Evolutionary conservation across 148 eudicot genomes (phyloP).

Genomic region (Spergularia bocconei): DNA sequence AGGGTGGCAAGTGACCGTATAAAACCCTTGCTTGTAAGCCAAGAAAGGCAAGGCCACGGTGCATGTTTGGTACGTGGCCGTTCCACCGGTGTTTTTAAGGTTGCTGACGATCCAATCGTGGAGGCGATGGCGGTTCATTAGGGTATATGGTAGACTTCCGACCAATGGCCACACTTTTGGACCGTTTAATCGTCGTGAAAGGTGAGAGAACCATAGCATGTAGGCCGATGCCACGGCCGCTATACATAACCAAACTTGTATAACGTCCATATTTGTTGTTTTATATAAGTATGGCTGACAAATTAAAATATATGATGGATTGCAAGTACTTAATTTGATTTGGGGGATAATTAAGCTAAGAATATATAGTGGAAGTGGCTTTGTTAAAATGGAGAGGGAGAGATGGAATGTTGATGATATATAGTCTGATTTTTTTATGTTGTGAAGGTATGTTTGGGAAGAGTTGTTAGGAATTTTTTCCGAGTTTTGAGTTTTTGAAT

Average conservation of each 20-base stretch:
- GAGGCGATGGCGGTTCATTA: constrained; percentile 55
- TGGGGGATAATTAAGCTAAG: neutral
- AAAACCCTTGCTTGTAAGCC: constrained; percentile 67
- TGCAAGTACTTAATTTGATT: neutral
- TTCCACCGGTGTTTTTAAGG: constrained; percentile 52
- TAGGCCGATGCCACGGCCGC: constrained; percentile 46
- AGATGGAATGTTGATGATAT: constrained; percentile 31
- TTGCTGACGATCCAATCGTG: constrained; percentile 78
- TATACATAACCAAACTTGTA: constrained; percentile 33
- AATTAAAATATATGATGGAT: neutral
- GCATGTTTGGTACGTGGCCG: constrained; percentile 80
- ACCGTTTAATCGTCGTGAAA: constrained; percentile 44
- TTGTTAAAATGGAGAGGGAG: constrained; percentile 18
- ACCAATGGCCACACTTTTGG: constrained; percentile 67
- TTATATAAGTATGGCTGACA: neutral
- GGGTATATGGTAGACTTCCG: constrained; percentile 62
- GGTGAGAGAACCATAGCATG: constrained; percentile 62
- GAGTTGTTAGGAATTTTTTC: constrained; percentile 55
- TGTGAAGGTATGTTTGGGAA: constrained; percentile 36
- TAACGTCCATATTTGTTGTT: constrained; percentile 39
- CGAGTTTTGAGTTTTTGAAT: constrained; percentile 13
- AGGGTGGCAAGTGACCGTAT: constrained; percentile 83
- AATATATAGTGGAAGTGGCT: constrained; percentile 21
- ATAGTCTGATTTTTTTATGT: constrained; percentile 20
- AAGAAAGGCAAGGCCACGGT: constrained; percentile 77